These are phyloP conservation scores for Pyrenophora seminiperda DNA, from an alignment of 2,329 filamentous ascomycete genomes.

Conservation along the genomic window DNA sequence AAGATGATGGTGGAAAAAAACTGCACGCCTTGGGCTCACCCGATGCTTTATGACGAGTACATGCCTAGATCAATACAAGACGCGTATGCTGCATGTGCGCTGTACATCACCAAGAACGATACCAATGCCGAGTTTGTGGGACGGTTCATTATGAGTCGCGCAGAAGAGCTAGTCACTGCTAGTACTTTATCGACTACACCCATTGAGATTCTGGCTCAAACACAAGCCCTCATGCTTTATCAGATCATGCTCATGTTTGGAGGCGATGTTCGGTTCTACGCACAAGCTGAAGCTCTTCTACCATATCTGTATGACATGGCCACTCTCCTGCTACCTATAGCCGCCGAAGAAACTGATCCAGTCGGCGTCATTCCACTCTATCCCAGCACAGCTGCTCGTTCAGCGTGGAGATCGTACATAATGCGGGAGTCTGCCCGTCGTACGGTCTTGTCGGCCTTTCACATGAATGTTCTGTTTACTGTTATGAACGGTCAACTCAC, in stretches of 20 bases:
- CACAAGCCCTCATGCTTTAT: constrained; percentile 40
- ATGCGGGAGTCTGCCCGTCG: constrained; percentile 61
- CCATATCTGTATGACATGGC: constrained; percentile 25
- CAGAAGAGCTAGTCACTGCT: constrained; percentile 50
- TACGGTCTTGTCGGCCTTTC: constrained; percentile 57
- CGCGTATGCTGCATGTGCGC: constrained; percentile 58
- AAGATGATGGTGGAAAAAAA: constrained; percentile 55
- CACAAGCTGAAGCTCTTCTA: constrained; percentile 24
- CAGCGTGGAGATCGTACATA: constrained; percentile 59
- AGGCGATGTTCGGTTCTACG: constrained; percentile 27
- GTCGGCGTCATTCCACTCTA: constrained; percentile 45
- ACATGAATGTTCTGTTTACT: constrained; percentile 45
- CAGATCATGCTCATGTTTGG: constrained; percentile 36
- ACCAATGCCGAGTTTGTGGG: constrained; percentile 57
- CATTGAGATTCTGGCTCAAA: constrained; percentile 32
- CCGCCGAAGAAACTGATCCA: constrained; percentile 21
- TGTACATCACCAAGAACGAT: constrained; percentile 58
- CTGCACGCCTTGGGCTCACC: constrained; percentile 61
- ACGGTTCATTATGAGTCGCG: constrained; percentile 54
- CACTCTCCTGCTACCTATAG: constrained; percentile 7
- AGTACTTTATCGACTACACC: constrained; percentile 15
- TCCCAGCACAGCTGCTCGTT: constrained; percentile 41
- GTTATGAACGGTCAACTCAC: constrained; percentile 23
- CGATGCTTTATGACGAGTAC: constrained; percentile 55
- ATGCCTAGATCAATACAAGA: constrained; percentile 62